Evolutionary conservation across 108 stramenopile genomes (phyloP), one percentile per base, ranked within the genome.

Genomic region (Licmophora abbreviata): DNA sequence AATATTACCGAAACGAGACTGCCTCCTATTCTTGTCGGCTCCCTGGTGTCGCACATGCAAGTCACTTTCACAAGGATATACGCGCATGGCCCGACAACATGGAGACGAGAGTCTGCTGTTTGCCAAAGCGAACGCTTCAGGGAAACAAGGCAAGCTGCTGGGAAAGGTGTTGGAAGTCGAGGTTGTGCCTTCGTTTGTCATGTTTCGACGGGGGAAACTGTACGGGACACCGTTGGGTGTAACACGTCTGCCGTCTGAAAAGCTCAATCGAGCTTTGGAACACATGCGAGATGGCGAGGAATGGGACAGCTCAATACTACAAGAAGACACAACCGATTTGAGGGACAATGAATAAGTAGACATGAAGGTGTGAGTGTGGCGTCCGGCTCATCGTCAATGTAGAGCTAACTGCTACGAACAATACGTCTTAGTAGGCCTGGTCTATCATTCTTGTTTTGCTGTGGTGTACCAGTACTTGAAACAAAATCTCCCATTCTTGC

Each of bases 1-100:
- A n/a, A 54, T 81, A 29, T 56, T 63, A 0, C 22, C 54, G 17
- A 42, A 65, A 42, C 60, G 54, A 34, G 56, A 64, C 55, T 72
- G 81, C 48, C 73, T 85, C 0, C 53, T 92, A 12, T 92, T 92
- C 46, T 59, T 87, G 21, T 69, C 77, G 1, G 86, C 86, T 56
- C 66, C 69, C 34, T 85, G 69, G 47, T 92, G 90, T 66, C 72
- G 83, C 38, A 85, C 85, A 0, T 92, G 90, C 57, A 72, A 73
- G 48, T 36, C 52, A 1, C 55, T 92, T 21, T 54, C 61, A 54
- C 77, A 81, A 7, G 45, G 68, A 21, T 92, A 77, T 56, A 74
- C 74, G 3, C 77, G 75, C 44, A 61, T 88, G 54, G 83, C 90
- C 24, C 59, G 83, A 37, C 63, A 71, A 17, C 31, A 69, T 28